These are phyloP conservation scores for Plasmodium vinckei DNA, from an alignment of 169 alveolate species.

Conservation along the genomic window DNA sequence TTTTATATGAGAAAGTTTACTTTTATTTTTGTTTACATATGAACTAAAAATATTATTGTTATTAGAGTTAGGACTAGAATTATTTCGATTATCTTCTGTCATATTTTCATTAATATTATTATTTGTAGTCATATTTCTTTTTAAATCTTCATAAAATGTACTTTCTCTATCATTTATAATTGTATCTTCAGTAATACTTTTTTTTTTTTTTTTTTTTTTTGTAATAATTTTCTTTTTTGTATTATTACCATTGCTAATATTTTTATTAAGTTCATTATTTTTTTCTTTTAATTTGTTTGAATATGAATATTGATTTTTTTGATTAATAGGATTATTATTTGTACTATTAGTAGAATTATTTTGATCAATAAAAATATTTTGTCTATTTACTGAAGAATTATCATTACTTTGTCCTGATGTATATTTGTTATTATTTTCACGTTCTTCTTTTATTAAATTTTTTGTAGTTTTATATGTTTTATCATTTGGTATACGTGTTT, in stretches of 20 bases:
- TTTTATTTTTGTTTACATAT: not conserved
- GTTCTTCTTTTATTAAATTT: no score
- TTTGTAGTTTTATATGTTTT: no score
- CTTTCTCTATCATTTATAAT: conserved; percentile 27
- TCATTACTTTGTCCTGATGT: no score
- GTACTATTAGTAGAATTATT: no score
- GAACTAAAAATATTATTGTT: not conserved
- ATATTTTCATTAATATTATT: no score
- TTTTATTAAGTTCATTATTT: conserved; percentile 5
- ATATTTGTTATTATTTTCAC: no score
- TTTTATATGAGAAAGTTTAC: not conserved
- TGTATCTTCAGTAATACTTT: conserved; percentile 23
- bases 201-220: conserved; percentile 38
- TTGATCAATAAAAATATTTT: no score
- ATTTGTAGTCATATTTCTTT: not conserved
- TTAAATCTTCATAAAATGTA: not conserved
- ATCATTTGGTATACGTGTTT: no score
- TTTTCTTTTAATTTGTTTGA: not conserved
- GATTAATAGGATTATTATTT: no score
- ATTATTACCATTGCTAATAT: not conserved
- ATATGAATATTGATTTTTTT: no score
- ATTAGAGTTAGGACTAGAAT: not conserved
- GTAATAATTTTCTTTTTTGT: conserved; percentile 23
- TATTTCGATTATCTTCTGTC: no score
- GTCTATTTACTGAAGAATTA: no score